Conservation (phyloP, 1,139 yeast genomes). For the Petasospora rhodanensis region DNA sequence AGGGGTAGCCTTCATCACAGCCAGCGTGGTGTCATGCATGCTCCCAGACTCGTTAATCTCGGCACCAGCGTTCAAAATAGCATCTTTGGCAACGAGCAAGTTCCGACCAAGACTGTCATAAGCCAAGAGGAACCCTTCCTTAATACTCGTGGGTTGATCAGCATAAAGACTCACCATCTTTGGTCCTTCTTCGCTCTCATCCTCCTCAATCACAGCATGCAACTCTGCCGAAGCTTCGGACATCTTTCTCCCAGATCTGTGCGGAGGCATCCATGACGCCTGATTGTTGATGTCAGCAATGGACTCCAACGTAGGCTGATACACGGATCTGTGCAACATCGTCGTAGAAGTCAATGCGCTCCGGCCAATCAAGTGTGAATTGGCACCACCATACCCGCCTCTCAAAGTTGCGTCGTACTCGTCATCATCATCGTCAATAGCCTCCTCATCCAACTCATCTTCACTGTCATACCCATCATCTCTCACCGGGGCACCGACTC, state of each 20-base stretch:
- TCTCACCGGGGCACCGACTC: slow-evolving; percentile 6
- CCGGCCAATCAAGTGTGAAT: slow-evolving; percentile 26
- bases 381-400: slow-evolving; percentile 29
- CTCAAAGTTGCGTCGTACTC: slow-evolving; percentile 27
- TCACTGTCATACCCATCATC: slow-evolving; percentile 5
- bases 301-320: slow-evolving; percentile 24
- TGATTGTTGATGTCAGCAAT: slow-evolving; percentile 18
- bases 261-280: too few species aligned
- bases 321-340: slow-evolving; percentile 21
- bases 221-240: too few species aligned
- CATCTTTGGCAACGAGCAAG: slow-evolving; percentile 59
- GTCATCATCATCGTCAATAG: slow-evolving; percentile 28
- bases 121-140: slow-evolving; percentile 71
- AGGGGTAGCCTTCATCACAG: slow-evolving; percentile 76
- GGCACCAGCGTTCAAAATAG: slow-evolving; percentile 53
- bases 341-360: slow-evolving; percentile 20
- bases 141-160: slow-evolving; percentile 70
- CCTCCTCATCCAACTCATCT: slow-evolving; percentile 26
- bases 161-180: slow-evolving; percentile 73
- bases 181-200: slow-evolving; percentile 34
- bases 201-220: slow-evolving; percentile 19
- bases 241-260: neutral
- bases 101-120: slow-evolving; percentile 69
- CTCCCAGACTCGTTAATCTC: slow-evolving; percentile 60
- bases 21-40: slow-evolving; percentile 49